Conservation (phyloP, 768 basidiomycete genomes). For the Tephrocybe rancida region DNA sequence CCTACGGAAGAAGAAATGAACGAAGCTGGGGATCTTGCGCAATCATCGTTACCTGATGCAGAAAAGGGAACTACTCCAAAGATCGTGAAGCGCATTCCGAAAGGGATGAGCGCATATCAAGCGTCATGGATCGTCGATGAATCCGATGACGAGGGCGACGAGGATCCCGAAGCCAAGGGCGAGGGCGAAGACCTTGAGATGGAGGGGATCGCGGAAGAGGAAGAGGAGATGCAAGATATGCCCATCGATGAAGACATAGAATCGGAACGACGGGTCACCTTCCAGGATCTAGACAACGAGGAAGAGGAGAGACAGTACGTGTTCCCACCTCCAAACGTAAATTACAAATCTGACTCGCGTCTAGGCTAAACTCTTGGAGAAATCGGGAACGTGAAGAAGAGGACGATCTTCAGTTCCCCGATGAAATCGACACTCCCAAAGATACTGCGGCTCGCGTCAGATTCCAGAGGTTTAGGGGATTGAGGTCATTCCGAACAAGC, state of each 20-base stretch:
- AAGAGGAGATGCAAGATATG: slow-evolving; percentile 65
- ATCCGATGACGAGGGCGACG: slow-evolving; percentile 62
- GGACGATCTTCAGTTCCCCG: slow-evolving; percentile 88
- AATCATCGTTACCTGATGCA: slow-evolving; percentile 61
- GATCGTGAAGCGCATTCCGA: slow-evolving; percentile 81
- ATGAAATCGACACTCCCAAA: slow-evolving; percentile 93
- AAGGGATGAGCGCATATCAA: slow-evolving; percentile 96
- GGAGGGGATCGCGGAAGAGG: slow-evolving; percentile 52
- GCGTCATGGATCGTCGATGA: slow-evolving; percentile 96
- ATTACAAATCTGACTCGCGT: slow-evolving; percentile 10
- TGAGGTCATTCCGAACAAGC: slow-evolving; percentile 92
- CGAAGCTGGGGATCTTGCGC: slow-evolving; percentile 30
- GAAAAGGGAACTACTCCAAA: slow-evolving; percentile 75
- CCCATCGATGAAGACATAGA: slow-evolving; percentile 57
- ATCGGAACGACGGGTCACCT: slow-evolving; percentile 60
- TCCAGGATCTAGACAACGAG: slow-evolving; percentile 79
- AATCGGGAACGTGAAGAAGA: slow-evolving; percentile 74
- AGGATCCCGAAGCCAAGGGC: slow-evolving; percentile 43
- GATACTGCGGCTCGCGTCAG: slow-evolving; percentile 78
- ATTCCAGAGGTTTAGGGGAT: slow-evolving; percentile 90
- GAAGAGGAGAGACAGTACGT: slow-evolving; percentile 88
- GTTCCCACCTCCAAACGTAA: not conserved
- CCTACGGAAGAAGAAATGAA: slow-evolving; percentile 96
- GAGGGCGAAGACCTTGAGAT: slow-evolving; percentile 39
- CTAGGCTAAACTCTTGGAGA: slow-evolving; percentile 70